Base-by-base conservation (phyloP, 164 flowering plant species). In the Aristolochia contorta region DNA sequence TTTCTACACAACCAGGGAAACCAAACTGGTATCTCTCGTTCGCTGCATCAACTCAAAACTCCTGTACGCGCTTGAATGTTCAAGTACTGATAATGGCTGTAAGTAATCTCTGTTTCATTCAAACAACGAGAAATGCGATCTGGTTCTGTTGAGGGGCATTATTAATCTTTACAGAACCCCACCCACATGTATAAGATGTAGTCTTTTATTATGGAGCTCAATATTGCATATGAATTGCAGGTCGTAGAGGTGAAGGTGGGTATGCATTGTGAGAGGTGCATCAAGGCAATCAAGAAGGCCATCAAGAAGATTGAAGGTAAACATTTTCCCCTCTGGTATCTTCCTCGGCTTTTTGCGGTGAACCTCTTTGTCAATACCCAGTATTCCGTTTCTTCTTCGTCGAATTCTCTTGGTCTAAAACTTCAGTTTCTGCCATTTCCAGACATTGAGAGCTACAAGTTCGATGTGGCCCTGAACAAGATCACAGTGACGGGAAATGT, bases 231-330 rank as follows among this genome's bases (percentile, higher is more conserved):
- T 50, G 56, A 1, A 2, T 27, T 43, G 23, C 49, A 86, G 92
- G 81, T 84, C 60, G 95, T 92, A 74, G 98, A 92, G 60, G 64
- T 92, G 82, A 89, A 75, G 70, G 96, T 92, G 55, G 84, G 84
- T 8, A 68, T 92, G 75, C 96, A 92, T 55, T 89, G 98, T 56
- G 91, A 84, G 0, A 88, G 85, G 58, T 92, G 98, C 79, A 87
- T 87, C 77, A 92, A 81, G 81, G 88, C 88, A 57, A 89, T 92
- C 73, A 61, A 80, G 67, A 89, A 92, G 73, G 85, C 96, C 47
- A 82, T 89, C 68, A 92, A 92, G 79, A 88, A 88, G 61, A 78
- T 88, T 56, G 84, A 91, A 62, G 97, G 97, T 91, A 76, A 47
- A 22, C 16, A 53, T 22, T 10, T 37, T 37, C 12, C 43, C 12